These are phyloP conservation scores for Backusella luteola DNA, from an alignment of 192 early-diverging fungal genomes.

Conservation along the genomic window DNA sequence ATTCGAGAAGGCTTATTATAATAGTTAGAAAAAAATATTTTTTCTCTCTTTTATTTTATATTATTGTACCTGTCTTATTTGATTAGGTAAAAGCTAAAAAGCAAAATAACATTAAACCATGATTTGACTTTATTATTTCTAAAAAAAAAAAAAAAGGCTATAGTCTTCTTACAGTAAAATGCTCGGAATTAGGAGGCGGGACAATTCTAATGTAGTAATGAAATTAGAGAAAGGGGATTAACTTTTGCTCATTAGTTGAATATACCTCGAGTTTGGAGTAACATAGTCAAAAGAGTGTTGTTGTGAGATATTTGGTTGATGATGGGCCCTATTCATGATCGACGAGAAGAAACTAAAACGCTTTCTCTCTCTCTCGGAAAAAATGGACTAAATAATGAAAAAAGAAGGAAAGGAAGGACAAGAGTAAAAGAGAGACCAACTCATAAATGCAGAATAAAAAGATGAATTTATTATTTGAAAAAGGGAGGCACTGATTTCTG, in stretches of 20 bases:
- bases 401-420: neutral
- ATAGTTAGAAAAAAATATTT: neutral
- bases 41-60: neutral
- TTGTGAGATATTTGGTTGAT: neutral
- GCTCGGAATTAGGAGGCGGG: slow-evolving; percentile 6
- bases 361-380: neutral
- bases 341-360: neutral
- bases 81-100: neutral
- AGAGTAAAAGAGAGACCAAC: neutral
- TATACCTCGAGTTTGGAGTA: slow-evolving; percentile 29
- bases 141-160: neutral
- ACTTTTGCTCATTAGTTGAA: neutral
- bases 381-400: neutral
- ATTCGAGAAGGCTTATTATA: slow-evolving; percentile 7
- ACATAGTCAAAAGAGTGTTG: slow-evolving; percentile 14
- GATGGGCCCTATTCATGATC: neutral
- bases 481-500: slow-evolving; percentile 1
- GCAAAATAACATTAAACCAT: neutral
- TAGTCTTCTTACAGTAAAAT: neutral
- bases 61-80: slow-evolving; percentile 14
- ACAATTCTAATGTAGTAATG: slow-evolving; percentile 1
- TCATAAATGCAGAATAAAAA: slow-evolving; percentile 5
- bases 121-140: neutral
- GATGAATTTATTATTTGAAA: neutral
- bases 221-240: neutral